These are phyloP conservation scores for Xerocomellus dryophilus DNA, from an alignment of 768 basidiomycete genomes.

Conservation along the genomic window DNA sequence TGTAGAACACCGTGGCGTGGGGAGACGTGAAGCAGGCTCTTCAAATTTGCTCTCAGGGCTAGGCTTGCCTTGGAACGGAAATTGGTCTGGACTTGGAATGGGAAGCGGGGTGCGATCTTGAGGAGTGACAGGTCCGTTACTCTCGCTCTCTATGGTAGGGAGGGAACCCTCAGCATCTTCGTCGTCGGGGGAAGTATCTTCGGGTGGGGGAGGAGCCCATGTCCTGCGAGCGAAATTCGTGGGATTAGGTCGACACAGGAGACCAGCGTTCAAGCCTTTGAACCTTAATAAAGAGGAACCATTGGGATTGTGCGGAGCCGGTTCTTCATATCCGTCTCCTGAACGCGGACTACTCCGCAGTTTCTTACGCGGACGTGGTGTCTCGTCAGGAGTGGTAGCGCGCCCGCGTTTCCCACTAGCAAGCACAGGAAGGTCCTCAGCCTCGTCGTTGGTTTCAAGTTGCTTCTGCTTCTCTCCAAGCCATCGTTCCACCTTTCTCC, in stretches of 20 bases:
- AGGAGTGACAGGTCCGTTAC: conserved; percentile 52
- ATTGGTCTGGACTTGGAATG: conserved; percentile 34
- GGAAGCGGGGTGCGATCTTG: conserved; percentile 48
- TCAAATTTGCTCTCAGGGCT: conserved; percentile 19
- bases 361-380: conserved; percentile 28
- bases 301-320: conserved; percentile 25
- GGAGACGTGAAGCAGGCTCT: conserved; percentile 21
- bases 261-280: conserved; percentile 40
- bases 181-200: conserved; percentile 36
- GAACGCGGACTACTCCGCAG: conserved; percentile 17
- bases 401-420: conserved; percentile 25
- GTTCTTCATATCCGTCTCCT: conserved; percentile 28
- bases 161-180: conserved; percentile 32
- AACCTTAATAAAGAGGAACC: conserved; percentile 28
- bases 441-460: conserved; percentile 12
- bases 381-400: conserved; percentile 21
- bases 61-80: conserved; percentile 22
- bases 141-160: conserved; percentile 45
- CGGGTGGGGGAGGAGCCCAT: conserved; percentile 45
- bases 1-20: conserved; percentile 22
- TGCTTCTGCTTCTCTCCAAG: conserved; percentile 28
- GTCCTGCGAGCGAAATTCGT: conserved; percentile 55
- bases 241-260: conserved; percentile 60
- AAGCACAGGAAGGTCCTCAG: conserved; percentile 11
- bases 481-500: conserved; percentile 41